Evolutionary conservation across 2,329 filamentous ascomycete species (phyloP).

Genomic region (Xylariomycetidae sp.): DNA sequence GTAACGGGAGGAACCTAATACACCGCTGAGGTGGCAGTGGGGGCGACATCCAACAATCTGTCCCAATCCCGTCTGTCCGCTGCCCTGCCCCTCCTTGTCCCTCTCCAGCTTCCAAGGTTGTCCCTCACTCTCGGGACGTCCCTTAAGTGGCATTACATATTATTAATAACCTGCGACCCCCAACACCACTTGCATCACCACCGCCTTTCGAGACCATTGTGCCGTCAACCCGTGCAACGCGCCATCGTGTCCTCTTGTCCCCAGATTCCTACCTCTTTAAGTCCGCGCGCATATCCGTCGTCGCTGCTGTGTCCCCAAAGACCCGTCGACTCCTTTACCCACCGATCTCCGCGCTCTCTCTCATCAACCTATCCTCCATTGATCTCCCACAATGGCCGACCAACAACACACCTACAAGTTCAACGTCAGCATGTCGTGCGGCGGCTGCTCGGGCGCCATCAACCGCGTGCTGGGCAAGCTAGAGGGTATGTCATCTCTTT

Average conservation of each 20-base stretch:
- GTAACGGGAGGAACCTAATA: too few species aligned
- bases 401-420: constrained; percentile 93
- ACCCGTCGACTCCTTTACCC: constrained; percentile 2
- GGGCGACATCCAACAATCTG: too few species aligned
- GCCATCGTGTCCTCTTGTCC: constrained; percentile 5
- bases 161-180: too few species aligned
- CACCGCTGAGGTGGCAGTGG: too few species aligned
- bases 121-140: too few species aligned
- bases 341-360: constrained; percentile 3
- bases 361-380: neutral
- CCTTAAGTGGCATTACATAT: too few species aligned
- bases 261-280: neutral
- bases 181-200: constrained; percentile 1
- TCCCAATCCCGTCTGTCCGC: too few species aligned
- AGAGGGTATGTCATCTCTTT: constrained; percentile 56
- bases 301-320: neutral
- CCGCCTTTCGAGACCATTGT: constrained; percentile 2
- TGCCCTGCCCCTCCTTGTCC: too few species aligned
- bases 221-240: constrained; percentile 7
- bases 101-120: too few species aligned
- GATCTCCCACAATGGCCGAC: constrained; percentile 54
- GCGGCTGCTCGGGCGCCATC: constrained; percentile 91
- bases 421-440: constrained; percentile 88
- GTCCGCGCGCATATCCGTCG: neutral
- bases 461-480: constrained; percentile 89